Base-by-base conservation (phyloP, 106 monocot genomes). In the Posidonia australis region DNA sequence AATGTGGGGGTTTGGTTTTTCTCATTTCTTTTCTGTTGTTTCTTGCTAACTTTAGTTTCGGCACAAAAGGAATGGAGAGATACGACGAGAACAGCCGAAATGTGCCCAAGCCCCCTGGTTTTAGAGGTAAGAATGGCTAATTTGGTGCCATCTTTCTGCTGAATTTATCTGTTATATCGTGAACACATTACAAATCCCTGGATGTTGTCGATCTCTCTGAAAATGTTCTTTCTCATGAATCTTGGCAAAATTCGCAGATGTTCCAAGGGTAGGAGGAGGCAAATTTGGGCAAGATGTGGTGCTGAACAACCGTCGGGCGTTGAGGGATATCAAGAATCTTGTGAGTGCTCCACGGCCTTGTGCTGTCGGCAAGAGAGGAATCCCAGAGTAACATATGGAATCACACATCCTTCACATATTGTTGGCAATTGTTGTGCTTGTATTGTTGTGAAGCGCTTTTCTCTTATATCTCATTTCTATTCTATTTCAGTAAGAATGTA, bases 261-360 rank as follows among this genome's bases (percentile, higher is more conserved):
- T 41, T 25, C 41, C 60, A 54, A 68, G 13, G 31, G 53, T 43
- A 36, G 36, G 36, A n/a, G n/a, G n/a, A 36, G 7, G 36, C 36
- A 36, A 36, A 36, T 36, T 4, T 36, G 36, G 36, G 36, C 36
- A 36, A 51, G 83, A 74, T 22, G 85, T 64, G 63, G 83, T 66
- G 63, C 66, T 30, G 17, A 73, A 54, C 79, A 74, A 81, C 66
- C 86, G 94, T 32, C 72, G 86, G 67, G 84, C 94, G 0, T 55
- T 94, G 76, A 76, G 79, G 60, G 90, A 94, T 22, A 86, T 94
- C 30, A 76, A 52, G 64, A 93, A 93, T 72, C 36, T 89, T 32
- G 61, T 77, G 16, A 74, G 65, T 4, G 76, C 42, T 17, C 74
- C 76, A 3, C 79, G 77, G 41, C 78, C 84, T 9, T 78, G 67